Percentiles rank a stretch among this genome's conserved stretches.
Conservation (phyloP, 2,329 filamentous ascomycete species). For the Ascosphaera aggregata region DNA sequence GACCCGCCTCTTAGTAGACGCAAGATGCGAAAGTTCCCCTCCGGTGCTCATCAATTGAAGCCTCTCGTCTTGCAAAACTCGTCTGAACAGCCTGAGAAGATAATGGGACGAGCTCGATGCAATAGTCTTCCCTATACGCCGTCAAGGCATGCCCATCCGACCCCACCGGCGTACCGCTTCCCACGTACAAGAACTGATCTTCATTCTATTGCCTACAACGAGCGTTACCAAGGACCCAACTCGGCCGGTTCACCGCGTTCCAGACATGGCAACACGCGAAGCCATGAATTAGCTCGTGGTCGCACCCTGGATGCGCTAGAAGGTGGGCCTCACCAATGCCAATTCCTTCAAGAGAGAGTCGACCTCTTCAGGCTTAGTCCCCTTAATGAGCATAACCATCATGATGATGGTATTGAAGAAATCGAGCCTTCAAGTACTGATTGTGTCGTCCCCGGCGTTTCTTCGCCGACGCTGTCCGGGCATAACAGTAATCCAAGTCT, state of each 20-base stretch:
- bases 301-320: slow-evolving; percentile 12
- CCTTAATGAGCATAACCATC: slow-evolving; percentile 18
- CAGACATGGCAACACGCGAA: not conserved
- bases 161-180: not conserved
- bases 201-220: not conserved
- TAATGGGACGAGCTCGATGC: slow-evolving; percentile 1
- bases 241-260: not conserved
- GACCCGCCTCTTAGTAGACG: slow-evolving; percentile 5
- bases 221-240: not conserved
- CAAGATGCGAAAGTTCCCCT: slow-evolving; percentile 14
- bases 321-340: slow-evolving; percentile 8
- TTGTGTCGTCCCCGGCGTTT: not conserved
- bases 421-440: not conserved
- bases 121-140: not conserved
- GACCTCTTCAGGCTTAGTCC: slow-evolving; percentile 34
- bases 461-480: not conserved
- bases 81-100: not conserved
- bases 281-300: not conserved
- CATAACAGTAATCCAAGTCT: not conserved
- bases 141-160: not conserved
- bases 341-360: slow-evolving; percentile 8
- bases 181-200: not conserved
- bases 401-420: slow-evolving; percentile 8
- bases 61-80: slow-evolving; percentile 12
- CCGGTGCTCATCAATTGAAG: slow-evolving; percentile 14